These are phyloP conservation scores for Emmonsiellopsis sp. DNA, from an alignment of 2,329 filamentous ascomycete genomes.

Conservation along the genomic window DNA sequence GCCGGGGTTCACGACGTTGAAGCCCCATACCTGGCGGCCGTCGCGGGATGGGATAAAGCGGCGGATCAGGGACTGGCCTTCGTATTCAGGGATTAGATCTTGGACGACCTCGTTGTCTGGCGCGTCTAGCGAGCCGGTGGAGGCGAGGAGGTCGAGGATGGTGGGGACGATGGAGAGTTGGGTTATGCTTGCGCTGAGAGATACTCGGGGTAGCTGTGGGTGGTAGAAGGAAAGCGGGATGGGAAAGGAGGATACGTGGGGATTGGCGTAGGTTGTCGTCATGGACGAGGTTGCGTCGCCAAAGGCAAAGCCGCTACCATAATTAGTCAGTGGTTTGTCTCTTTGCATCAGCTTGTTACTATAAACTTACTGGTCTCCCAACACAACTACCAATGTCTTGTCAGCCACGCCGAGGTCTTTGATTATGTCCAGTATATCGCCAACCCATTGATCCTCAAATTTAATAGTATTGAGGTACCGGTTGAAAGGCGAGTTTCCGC, in stretches of 20 bases:
- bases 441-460: conserved; percentile 32
- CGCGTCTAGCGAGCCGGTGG: conserved; percentile 29
- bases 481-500: conserved; percentile 28
- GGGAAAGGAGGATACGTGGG: conserved; percentile 35
- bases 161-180: conserved; percentile 37
- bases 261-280: conserved; percentile 35
- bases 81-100: conserved; percentile 36
- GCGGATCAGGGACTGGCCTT: conserved; percentile 38
- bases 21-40: conserved; percentile 24
- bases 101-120: conserved; percentile 24
- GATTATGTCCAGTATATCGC: conserved; percentile 29
- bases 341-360: too few relatives aligned
- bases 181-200: conserved; percentile 31
- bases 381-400: conserved; percentile 37
- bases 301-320: conserved; percentile 29
- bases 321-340: too few relatives aligned
- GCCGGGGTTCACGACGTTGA: conserved; percentile 25
- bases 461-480: conserved; percentile 35
- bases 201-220: conserved; percentile 32
- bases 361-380: conserved; percentile 29
- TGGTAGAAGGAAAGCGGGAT: conserved; percentile 37
- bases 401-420: conserved; percentile 36
- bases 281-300: conserved; percentile 26
- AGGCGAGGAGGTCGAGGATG: conserved; percentile 35
- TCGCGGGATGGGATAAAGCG: conserved; percentile 26